These are phyloP conservation scores for Rhodotorula taiwanensis DNA, from an alignment of 768 basidiomycete genomes.

Conservation along the genomic window DNA sequence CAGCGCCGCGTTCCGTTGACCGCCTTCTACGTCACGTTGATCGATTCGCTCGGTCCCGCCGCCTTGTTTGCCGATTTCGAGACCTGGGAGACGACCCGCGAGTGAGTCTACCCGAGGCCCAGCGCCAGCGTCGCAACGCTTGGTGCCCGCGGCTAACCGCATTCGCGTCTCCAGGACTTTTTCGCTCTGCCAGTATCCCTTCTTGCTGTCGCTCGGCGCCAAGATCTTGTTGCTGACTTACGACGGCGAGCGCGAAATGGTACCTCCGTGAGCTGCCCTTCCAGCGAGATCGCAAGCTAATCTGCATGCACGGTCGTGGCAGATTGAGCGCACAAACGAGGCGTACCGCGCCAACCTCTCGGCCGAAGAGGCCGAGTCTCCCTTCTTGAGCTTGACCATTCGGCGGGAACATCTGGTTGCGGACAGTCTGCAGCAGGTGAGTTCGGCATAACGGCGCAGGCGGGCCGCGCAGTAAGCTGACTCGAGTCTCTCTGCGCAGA, in stretches of 20 bases:
- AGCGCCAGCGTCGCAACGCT: no score
- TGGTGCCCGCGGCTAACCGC: no score
- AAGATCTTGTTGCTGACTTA: constrained; percentile 29
- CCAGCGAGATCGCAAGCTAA: neutral
- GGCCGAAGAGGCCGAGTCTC: neutral
- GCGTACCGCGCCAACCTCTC: constrained; percentile 9
- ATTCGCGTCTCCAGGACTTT: neutral
- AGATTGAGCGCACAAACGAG: constrained; percentile 9
- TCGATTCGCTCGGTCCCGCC: constrained; percentile 25
- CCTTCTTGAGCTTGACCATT: constrained; percentile 14
- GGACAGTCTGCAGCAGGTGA: constrained; percentile 30
- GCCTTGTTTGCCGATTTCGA: constrained; percentile 16
- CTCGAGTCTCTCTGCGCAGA: neutral
- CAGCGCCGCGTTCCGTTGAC: constrained; percentile 5
- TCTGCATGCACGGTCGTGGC: no score
- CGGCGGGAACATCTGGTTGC: constrained; percentile 23
- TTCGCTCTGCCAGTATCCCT: constrained; percentile 37
- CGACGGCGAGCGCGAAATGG: constrained; percentile 34
- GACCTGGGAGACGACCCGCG: constrained; percentile 10
- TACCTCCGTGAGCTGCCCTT: neutral
- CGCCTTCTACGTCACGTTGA: constrained; percentile 24
- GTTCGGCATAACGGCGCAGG: neutral
- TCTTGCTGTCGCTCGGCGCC: constrained; percentile 31
- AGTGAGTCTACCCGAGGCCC: no score
- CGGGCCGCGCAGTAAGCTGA: no score